Conservation (phyloP, 2,329 filamentous ascomycete species). For the Fusarium guadeloupense region DNA sequence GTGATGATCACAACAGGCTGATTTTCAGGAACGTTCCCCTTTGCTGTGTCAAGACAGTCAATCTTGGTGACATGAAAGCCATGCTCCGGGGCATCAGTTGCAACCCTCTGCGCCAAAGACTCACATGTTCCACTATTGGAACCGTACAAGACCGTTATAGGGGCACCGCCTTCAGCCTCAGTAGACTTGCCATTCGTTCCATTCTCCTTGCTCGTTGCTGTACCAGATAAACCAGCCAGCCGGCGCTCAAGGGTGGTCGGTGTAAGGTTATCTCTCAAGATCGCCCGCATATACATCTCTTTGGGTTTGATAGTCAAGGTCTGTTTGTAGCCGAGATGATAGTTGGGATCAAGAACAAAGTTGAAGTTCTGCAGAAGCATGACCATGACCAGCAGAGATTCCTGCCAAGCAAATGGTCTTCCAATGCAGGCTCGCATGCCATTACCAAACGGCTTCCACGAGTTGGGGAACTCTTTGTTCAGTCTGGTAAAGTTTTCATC, state of each 20-base stretch:
- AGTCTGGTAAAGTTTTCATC: conserved; percentile 71
- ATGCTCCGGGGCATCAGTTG: conserved; percentile 63
- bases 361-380: conserved; percentile 77
- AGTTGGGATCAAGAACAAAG: conserved; percentile 67
- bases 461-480: conserved; percentile 67
- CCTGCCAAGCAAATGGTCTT: conserved; percentile 77
- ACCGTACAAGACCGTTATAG: conserved; percentile 73
- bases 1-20: conserved; percentile 73
- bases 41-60: conserved; percentile 68
- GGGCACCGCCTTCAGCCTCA: conserved; percentile 44
- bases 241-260: conserved; percentile 57
- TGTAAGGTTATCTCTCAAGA: conserved; percentile 58
- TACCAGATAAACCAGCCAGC: conserved; percentile 44
- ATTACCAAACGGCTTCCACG: conserved; percentile 79
- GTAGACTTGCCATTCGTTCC: background rate
- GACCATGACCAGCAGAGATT: conserved; percentile 68
- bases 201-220: background rate
- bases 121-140: conserved; percentile 80
- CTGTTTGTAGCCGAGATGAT: conserved; percentile 62
- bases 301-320: conserved; percentile 71
- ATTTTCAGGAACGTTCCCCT: conserved; percentile 65
- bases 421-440: conserved; percentile 77
- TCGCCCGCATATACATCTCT: conserved; percentile 68
- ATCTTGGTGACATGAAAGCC: conserved; percentile 66
- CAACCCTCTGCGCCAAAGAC: conserved; percentile 70